Percentiles rank a stretch among this genome's conserved stretches.
These are phyloP conservation scores for Colletotrichum sublineola DNA, from an alignment of 2,329 filamentous ascomycete species.

Conservation along the genomic window DNA sequence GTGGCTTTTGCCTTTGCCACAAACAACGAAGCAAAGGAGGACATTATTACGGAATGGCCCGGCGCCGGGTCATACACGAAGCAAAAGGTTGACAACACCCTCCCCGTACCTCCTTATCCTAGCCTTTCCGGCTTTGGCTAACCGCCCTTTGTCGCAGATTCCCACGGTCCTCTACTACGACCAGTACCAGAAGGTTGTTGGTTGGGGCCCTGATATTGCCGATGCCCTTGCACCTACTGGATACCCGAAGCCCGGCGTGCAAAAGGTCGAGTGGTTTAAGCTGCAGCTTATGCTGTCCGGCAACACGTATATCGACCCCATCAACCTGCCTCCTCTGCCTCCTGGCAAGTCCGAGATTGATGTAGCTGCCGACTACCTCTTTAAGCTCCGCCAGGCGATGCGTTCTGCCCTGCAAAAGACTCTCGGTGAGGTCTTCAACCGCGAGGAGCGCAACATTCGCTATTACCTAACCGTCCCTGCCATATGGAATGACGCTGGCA, in stretches of 20 bases:
- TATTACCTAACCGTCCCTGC: constrained; percentile 99
- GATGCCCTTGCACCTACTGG: constrained; percentile 96
- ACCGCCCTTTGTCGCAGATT: constrained; percentile 72
- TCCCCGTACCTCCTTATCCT: background rate
- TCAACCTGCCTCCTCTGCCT: constrained; percentile 96
- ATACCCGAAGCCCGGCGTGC: constrained; percentile 96
- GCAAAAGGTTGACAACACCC: constrained; percentile 80
- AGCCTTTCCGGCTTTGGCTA: constrained; percentile 1
- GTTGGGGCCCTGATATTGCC: constrained; percentile 98
- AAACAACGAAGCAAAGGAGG: constrained; percentile 97
- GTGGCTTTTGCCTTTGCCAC: constrained; percentile 98
- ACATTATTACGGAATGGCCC: constrained; percentile 99
- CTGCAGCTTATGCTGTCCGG: constrained; percentile 98
- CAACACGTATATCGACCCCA: constrained; percentile 99
- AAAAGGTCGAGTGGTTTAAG: constrained; percentile 99
- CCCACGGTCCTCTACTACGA: constrained; percentile 99
- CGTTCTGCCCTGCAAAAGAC: constrained; percentile 95
- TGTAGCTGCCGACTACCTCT: constrained; percentile 98
- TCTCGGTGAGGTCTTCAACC: constrained; percentile 95
- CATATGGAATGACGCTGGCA: constrained; percentile 99
- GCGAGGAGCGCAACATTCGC: constrained; percentile 97
- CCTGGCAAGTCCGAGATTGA: constrained; percentile 99
- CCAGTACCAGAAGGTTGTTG: constrained; percentile 99
- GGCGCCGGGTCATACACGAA: constrained; percentile 98
- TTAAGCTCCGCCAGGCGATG: constrained; percentile 98